Base-by-base conservation (phyloP, 306 rosid genomes). In the Begonia fuchsioides region DNA sequence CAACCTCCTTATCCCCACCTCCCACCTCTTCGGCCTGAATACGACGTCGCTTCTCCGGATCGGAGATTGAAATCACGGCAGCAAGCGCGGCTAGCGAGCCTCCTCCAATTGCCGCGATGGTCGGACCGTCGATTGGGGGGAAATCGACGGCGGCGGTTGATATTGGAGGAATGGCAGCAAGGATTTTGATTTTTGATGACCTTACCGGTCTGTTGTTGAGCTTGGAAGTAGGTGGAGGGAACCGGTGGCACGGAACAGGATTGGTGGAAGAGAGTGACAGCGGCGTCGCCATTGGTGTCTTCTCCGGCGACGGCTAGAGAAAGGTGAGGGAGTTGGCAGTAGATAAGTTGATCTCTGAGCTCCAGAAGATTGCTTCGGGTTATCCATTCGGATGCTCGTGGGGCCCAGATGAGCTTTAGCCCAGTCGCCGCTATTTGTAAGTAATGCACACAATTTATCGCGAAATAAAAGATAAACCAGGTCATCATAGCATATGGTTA, bases 1-100 rank as follows among this genome's bases (percentile, higher is more conserved):
- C 97, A 15, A 90, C 97, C 47, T 90, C 94, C 68, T 81, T 90
- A 73, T 90, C 95, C 35, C 48, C 82, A 1, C 97, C 97, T n/a
- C 97, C 97, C 1, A 90, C 94, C 58, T 70, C 97, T 62, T 72
- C 90, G 14, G 97, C 95, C 75, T 90, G 97, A 14, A 61, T 35
- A 26, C 54, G 66, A 40, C 95, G 74, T 11, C 97, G 81, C 50
- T 68, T 59, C 64, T 90, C 87, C 1, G 97, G 97, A 76, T 90
- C 95, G 0, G 92, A 17, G 9, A 90, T 61, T 3, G 95, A 90
- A 8, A 90, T 54, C 0, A 68, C 72, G 2, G 95, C 87, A 7
- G 95, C 83, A 1, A 79, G 48, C 0, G 90, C 87, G 1, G 97
- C 95, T 0, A 81, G 76, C 1, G 85, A 81, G 5, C 95, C 73